Conservation (phyloP, 2,329 filamentous ascomycete genomes). For the Penicillium sp. region DNA sequence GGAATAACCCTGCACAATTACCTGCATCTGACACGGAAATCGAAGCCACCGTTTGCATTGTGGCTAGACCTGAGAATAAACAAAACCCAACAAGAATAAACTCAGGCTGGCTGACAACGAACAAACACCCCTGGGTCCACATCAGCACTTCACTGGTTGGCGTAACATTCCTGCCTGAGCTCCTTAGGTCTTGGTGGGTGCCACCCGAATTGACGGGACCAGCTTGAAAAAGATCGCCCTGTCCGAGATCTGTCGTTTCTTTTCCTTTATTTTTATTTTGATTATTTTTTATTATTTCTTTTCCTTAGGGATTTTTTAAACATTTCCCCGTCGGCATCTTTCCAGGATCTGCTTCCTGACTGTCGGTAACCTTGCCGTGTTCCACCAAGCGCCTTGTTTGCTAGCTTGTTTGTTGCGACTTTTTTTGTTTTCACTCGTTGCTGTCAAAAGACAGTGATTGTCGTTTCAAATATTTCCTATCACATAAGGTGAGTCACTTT, state of each 20-base stretch:
- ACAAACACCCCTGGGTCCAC: conserved; percentile 4
- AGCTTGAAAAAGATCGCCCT: conserved; percentile 30
- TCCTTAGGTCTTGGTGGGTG: conserved; percentile 16
- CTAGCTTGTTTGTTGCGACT: background rate
- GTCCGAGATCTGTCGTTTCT: conserved; percentile 22
- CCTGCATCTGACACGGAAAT: background rate
- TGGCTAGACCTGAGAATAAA: background rate
- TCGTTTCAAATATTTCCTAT: conserved; percentile 1
- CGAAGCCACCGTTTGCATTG: conserved; percentile 4
- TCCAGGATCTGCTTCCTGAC: background rate
- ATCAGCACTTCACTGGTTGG: conserved; percentile 15
- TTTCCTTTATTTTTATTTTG: background rate
- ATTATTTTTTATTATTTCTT: too few species aligned
- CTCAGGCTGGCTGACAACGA: background rate
- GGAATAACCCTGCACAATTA: background rate
- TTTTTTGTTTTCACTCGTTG: background rate
- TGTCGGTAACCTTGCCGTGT: conserved; percentile 9
- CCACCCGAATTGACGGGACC: conserved; percentile 15
- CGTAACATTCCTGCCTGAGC: conserved; percentile 32
- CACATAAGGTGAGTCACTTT: conserved; percentile 9
- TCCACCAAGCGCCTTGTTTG: conserved; percentile 11
- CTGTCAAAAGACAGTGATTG: conserved; percentile 4
- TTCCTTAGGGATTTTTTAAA: conserved; percentile 19
- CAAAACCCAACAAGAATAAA: background rate
- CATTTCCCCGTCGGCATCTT: conserved; percentile 24